Evolutionary conservation across 208 protist genomes (phyloP).

Genomic region (Wallacemonas rigidus): DNA sequence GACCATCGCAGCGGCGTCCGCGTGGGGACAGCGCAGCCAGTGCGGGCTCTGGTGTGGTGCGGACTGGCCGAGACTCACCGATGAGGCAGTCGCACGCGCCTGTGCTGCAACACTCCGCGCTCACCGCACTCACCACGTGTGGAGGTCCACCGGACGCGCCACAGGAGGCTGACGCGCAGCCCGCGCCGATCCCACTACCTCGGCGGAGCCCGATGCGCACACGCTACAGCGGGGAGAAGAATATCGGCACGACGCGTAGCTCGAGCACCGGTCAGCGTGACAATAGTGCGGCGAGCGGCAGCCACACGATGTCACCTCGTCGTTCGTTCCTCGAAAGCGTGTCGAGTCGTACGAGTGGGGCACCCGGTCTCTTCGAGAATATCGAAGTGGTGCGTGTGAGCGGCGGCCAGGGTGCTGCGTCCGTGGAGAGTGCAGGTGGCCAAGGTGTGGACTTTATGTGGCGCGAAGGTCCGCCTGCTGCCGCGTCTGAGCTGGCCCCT

Average conservation of each 20-base stretch:
- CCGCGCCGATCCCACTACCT: background rate
- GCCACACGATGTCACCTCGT: background rate
- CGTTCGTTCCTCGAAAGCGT: background rate
- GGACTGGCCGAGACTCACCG: background rate
- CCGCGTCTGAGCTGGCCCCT: background rate
- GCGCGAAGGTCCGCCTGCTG: background rate
- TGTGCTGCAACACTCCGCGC: background rate
- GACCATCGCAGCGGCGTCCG: too few species aligned
- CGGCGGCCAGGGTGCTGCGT: background rate
- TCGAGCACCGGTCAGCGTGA: background rate
- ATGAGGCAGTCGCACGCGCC: slow-evolving; percentile 8
- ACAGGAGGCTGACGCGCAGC: background rate
- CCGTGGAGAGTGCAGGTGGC: background rate
- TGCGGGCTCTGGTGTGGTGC: too few species aligned
- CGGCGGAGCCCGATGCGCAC: background rate
- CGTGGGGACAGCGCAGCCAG: too few species aligned
- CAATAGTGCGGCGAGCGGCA: background rate
- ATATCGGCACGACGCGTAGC: background rate
- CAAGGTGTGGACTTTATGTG: slow-evolving; percentile 2
- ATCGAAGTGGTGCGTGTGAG: background rate
- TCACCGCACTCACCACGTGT: background rate
- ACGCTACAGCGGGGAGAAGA: background rate
- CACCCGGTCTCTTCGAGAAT: background rate
- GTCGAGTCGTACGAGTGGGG: background rate
- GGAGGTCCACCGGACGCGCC: background rate